phyloP scores from a whole-genome alignment of 2,329 filamentous ascomycete genomes.

The Penicillium brasilianum region DNA sequence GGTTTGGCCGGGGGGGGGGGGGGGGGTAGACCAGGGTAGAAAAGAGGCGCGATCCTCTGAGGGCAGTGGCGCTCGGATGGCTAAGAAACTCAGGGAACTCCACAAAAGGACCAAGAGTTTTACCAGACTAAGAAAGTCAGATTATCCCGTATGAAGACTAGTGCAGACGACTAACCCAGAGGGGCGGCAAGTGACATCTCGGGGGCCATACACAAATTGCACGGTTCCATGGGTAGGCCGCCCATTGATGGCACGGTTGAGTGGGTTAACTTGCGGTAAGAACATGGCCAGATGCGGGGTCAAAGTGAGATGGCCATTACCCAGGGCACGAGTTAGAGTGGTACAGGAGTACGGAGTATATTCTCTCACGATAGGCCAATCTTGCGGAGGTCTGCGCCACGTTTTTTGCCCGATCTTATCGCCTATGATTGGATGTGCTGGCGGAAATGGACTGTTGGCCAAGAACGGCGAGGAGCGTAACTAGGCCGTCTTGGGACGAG shows the following conservation, averaged over 20 bases:
- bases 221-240: neutral
- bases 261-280: neutral
- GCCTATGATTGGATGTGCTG: neutral
- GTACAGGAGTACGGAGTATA: neutral
- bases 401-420: neutral
- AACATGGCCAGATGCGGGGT: constrained; percentile 1
- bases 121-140: neutral
- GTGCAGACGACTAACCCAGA: neutral
- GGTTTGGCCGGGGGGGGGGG: constrained; percentile 13
- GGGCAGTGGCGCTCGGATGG: neutral
- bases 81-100: neutral
- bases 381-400: constrained; percentile 1
- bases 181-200: neutral
- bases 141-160: neutral
- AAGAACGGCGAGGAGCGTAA: neutral
- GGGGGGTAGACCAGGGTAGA: neutral
- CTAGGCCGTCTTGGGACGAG: constrained; percentile 3
- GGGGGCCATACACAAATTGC: neutral
- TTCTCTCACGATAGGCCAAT: neutral
- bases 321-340: neutral
- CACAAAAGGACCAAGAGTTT: neutral
- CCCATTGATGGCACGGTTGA: neutral
- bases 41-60: neutral
- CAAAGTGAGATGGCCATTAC: neutral
- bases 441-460: neutral